phyloP scores from a whole-genome alignment of 2,329 filamentous ascomycete species.

The Onygenales sp. region DNA sequence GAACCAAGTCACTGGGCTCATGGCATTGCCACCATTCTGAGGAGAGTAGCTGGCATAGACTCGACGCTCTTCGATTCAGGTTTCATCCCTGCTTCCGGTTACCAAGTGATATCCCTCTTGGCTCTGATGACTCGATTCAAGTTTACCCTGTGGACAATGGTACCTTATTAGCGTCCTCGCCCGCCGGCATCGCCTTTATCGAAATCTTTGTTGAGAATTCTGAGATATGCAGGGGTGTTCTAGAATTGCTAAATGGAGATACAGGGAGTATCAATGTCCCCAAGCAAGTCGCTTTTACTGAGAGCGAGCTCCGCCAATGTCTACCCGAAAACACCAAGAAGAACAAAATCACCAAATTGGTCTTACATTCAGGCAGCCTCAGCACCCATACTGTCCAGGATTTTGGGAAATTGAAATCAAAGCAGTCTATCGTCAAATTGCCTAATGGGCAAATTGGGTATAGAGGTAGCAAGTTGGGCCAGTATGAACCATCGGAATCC shows the following conservation, averaged over 20 bases:
- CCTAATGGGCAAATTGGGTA: slow-evolving; percentile 66
- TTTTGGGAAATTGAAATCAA: slow-evolving; percentile 59
- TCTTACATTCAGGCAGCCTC: slow-evolving; percentile 67
- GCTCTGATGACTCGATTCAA: slow-evolving; percentile 66
- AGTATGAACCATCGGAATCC: slow-evolving; percentile 59
- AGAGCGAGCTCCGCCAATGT: slow-evolving; percentile 61
- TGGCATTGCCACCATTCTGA: slow-evolving; percentile 65
- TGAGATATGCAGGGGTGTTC: slow-evolving; percentile 67
- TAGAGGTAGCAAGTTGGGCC: slow-evolving; percentile 65
- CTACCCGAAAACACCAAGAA: slow-evolving; percentile 66
- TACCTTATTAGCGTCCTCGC: slow-evolving; percentile 65
- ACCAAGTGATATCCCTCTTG: slow-evolving; percentile 59
- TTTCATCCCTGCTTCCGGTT: slow-evolving; percentile 84
- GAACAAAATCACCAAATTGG: slow-evolving; percentile 55
- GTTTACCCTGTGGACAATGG: slow-evolving; percentile 76
- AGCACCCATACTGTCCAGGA: slow-evolving; percentile 70
- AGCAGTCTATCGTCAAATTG: slow-evolving; percentile 63
- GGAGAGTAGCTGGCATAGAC: slow-evolving; percentile 83
- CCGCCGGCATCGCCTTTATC: slow-evolving; percentile 73
- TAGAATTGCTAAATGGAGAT: slow-evolving; percentile 63
- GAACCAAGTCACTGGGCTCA: slow-evolving; percentile 71
- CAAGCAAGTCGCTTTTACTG: slow-evolving; percentile 63
- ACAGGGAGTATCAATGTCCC: slow-evolving; percentile 50
- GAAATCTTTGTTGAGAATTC: slow-evolving; percentile 78
- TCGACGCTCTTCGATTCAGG: slow-evolving; percentile 81